Evolutionary conservation across 257 asterid species (phyloP).

Genomic region (Solanum chiquidenum): DNA sequence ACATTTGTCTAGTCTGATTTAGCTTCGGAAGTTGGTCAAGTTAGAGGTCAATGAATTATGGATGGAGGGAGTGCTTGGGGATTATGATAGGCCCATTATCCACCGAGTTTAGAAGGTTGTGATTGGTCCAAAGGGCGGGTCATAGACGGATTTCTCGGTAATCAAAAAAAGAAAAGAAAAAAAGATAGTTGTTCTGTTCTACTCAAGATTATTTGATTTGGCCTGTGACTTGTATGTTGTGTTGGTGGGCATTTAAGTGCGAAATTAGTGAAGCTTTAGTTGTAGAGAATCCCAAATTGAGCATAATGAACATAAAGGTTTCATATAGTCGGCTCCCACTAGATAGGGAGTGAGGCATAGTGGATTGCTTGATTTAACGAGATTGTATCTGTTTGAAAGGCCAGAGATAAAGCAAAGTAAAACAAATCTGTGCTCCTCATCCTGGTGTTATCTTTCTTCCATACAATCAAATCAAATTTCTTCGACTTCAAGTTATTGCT

Average conservation of each 20-base stretch:
- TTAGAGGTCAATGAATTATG: background rate
- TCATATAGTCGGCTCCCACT: background rate
- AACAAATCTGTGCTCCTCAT: background rate
- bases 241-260: background rate
- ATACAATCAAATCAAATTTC: background rate
- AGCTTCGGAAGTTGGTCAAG: background rate
- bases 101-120: no score
- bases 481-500: background rate
- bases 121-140: no score
- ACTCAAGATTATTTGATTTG: background rate
- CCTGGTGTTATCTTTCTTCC: background rate
- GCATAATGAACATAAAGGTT: background rate
- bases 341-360: background rate
- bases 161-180: no score
- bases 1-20: background rate
- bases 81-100: background rate
- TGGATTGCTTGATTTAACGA: background rate
- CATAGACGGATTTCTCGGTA: no score
- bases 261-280: background rate
- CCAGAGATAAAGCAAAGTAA: background rate
- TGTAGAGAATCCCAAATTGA: background rate
- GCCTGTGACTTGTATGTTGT: background rate
- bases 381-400: background rate
- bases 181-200: background rate
- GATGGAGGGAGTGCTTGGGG: background rate